phyloP scores from a whole-genome alignment of 345 rosid genomes.

The Populus ilicifolia region DNA sequence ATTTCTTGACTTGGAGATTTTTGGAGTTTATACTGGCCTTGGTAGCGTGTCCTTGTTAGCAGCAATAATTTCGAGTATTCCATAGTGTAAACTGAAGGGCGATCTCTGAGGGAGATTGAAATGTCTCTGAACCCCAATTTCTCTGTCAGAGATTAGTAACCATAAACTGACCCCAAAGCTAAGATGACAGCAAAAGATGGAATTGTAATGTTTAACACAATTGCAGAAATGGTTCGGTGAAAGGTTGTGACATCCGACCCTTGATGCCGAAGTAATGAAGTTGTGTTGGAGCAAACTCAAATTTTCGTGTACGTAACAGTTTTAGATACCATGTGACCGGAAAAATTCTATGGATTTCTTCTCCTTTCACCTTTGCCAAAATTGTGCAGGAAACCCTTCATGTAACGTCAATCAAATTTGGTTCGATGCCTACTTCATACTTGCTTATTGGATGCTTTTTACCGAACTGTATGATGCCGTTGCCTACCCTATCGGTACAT shows the following conservation, averaged over 20 bases:
- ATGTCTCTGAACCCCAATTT: conserved; percentile 44
- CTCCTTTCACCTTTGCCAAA: neutral
- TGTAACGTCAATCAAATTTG: neutral
- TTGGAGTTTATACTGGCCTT: conserved; percentile 59
- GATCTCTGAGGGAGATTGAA: conserved; percentile 77
- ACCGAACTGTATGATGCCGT: neutral
- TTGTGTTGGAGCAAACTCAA: neutral
- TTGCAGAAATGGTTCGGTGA: neutral
- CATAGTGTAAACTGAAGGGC: conserved; percentile 67
- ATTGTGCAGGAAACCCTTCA: neutral
- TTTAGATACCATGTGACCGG: too few species aligned
- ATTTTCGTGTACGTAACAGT: neutral
- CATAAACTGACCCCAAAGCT: neutral
- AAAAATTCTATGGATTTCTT: too few species aligned
- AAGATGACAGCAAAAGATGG: neutral
- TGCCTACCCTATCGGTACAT: neutral
- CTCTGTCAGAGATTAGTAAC: conserved; percentile 17
- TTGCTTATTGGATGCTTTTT: neutral
- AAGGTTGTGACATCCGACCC: neutral
- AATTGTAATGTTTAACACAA: too few species aligned
- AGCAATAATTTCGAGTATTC: conserved; percentile 53
- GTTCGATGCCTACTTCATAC: too few species aligned
- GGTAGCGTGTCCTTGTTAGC: conserved; percentile 59
- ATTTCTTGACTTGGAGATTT: conserved; percentile 60
- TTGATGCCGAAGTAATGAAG: neutral